Evolutionary conservation across 805 yeast species (phyloP).

Genomic region (Pichia rugopelliculosa): DNA sequence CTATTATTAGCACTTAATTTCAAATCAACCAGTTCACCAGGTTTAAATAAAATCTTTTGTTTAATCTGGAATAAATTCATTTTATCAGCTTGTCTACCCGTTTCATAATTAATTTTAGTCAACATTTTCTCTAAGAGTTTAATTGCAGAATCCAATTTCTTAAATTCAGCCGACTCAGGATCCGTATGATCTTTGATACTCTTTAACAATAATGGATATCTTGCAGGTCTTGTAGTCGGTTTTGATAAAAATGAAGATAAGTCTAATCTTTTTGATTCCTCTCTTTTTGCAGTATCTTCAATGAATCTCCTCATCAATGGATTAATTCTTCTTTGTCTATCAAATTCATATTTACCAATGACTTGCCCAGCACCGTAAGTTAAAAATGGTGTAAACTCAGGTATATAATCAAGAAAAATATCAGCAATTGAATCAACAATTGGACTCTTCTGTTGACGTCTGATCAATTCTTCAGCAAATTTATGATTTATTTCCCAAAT

Average conservation of each 20-base stretch:
- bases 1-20: slow-evolving; percentile 78
- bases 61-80: slow-evolving; percentile 81
- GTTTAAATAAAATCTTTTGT: slow-evolving; percentile 73
- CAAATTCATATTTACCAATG: slow-evolving; percentile 91
- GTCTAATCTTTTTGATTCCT: slow-evolving; percentile 83
- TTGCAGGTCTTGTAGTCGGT: slow-evolving; percentile 92
- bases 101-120: slow-evolving; percentile 72
- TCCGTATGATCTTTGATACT: slow-evolving; percentile 79
- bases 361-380: slow-evolving; percentile 92
- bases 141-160: slow-evolving; percentile 62
- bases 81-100: slow-evolving; percentile 91
- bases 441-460: slow-evolving; percentile 79
- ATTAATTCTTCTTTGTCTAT: slow-evolving; percentile 85
- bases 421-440: slow-evolving; percentile 85
- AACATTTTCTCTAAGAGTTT: slow-evolving; percentile 69
- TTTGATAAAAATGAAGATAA: slow-evolving; percentile 88
- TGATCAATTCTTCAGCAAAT: slow-evolving; percentile 82
- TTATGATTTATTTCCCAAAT: slow-evolving; percentile 75
- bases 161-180: slow-evolving; percentile 66
- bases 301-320: slow-evolving; percentile 89
- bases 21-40: slow-evolving; percentile 80
- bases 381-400: slow-evolving; percentile 86
- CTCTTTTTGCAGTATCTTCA: slow-evolving; percentile 79
- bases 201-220: slow-evolving; percentile 78
- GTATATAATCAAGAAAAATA: slow-evolving; percentile 73